Evolutionary conservation across 169 alveolate species (phyloP).

Genomic region (Eimeria nieschulzi): DNA sequence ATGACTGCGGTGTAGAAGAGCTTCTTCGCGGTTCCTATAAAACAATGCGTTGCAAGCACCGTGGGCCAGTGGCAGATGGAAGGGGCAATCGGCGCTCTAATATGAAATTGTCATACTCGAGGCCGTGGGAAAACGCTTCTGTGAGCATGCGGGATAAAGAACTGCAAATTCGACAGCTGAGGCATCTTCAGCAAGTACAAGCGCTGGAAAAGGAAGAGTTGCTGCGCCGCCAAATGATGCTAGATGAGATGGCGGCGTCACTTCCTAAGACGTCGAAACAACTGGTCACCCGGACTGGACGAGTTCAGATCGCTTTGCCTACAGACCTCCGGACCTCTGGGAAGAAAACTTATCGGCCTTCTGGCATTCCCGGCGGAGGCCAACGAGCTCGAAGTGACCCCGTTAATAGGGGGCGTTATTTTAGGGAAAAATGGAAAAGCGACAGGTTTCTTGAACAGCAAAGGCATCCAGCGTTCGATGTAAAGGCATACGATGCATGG

Average conservation of each 20-base stretch:
- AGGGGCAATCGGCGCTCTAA: too few relatives aligned
- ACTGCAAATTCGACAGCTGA: conserved; percentile 22
- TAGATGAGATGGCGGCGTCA: conserved; percentile 38
- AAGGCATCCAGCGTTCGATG: conserved; percentile 50
- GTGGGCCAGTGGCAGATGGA: too few relatives aligned
- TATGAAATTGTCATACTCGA: neutral
- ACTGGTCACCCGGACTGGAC: neutral
- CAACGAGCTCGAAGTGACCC: conserved; percentile 37
- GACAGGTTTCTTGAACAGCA: conserved; percentile 62
- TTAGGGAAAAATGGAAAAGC: conserved; percentile 62
- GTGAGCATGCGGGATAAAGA: conserved; percentile 26
- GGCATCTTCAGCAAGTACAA: conserved; percentile 41
- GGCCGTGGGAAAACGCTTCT: conserved; percentile 55
- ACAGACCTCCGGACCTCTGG: neutral
- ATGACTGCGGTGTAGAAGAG: neutral
- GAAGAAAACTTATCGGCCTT: neutral
- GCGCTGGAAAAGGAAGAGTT: conserved; percentile 35
- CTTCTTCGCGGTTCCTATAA: too few relatives aligned
- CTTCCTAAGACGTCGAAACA: conserved; percentile 32
- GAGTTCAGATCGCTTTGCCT: neutral
- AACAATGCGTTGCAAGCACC: too few relatives aligned
- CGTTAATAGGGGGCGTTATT: conserved; percentile 65
- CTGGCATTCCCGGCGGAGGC: neutral
- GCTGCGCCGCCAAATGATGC: conserved; percentile 29
- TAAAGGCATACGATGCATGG: conserved; percentile 73